phyloP scores from a whole-genome alignment of 345 rosid genomes.

The Salix purpurea region DNA sequence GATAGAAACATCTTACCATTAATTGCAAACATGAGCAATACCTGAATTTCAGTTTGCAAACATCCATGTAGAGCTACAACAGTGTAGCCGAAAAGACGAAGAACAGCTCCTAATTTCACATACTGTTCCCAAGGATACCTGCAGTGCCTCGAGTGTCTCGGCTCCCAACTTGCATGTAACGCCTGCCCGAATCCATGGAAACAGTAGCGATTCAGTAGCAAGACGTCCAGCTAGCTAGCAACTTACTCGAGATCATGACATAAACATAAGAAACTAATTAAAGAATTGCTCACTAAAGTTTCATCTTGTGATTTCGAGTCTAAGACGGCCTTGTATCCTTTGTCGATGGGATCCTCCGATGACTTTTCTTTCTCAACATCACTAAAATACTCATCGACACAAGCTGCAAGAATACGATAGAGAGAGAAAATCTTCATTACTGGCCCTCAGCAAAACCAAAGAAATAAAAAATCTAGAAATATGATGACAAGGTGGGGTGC shows the following conservation, averaged over 20 bases:
- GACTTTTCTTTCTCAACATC: slow-evolving; percentile 28
- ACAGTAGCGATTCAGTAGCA: not conserved
- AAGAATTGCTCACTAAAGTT: slow-evolving; percentile 44
- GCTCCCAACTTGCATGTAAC: slow-evolving; percentile 82
- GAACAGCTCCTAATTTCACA: slow-evolving; percentile 70
- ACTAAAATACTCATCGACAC: slow-evolving; percentile 62
- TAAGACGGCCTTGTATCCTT: slow-evolving; percentile 62
- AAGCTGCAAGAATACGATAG: slow-evolving; percentile 39
- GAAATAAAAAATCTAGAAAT: too few relatives aligned
- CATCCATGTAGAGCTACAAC: slow-evolving; percentile 84
- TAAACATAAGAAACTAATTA: not conserved
- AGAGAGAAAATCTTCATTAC: too few relatives aligned
- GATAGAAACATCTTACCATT: not conserved
- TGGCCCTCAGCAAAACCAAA: too few relatives aligned
- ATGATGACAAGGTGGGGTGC: not conserved
- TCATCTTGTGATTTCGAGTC: slow-evolving; percentile 80
- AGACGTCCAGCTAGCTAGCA: not conserved
- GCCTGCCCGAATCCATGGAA: slow-evolving; percentile 37
- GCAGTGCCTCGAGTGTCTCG: slow-evolving; percentile 58
- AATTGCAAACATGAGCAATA: slow-evolving; percentile 1
- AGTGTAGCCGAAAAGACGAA: slow-evolving; percentile 77
- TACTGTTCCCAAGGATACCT: slow-evolving; percentile 75
- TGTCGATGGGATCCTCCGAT: slow-evolving; percentile 56
- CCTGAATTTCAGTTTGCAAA: slow-evolving; percentile 78
- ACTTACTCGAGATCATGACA: not conserved